Evolutionary conservation across 2,329 filamentous ascomycete species (phyloP).

Genomic region (Tolypocladium sp.): DNA sequence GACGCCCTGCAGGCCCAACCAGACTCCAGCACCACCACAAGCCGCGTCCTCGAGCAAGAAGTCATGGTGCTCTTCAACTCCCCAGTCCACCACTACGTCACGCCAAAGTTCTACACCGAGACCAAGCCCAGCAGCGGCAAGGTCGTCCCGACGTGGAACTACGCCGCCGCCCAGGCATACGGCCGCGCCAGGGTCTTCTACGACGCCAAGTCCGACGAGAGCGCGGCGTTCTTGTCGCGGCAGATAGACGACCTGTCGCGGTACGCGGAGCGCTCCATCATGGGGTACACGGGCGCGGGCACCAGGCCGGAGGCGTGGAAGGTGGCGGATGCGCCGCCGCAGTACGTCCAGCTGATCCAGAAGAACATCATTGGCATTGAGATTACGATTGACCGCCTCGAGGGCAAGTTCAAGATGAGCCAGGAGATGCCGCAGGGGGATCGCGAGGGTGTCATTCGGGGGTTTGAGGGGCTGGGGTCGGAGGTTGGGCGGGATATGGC

Average conservation of each 20-base stretch:
- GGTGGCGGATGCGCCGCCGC: constrained; percentile 45
- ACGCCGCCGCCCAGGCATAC: constrained; percentile 55
- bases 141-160: constrained; percentile 60
- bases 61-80: constrained; percentile 55
- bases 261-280: constrained; percentile 42
- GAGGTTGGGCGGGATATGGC: constrained; percentile 21
- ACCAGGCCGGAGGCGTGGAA: constrained; percentile 34
- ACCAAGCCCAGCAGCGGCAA: constrained; percentile 57
- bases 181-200: constrained; percentile 45
- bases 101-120: constrained; percentile 57
- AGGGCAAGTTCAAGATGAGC: constrained; percentile 60
- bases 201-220: constrained; percentile 36
- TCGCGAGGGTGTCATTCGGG: constrained; percentile 44
- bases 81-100: constrained; percentile 53
- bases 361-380: constrained; percentile 54
- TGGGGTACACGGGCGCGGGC: constrained; percentile 39
- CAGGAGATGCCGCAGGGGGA: constrained; percentile 48
- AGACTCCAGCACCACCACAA: neutral
- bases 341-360: constrained; percentile 43
- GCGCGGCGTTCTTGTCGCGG: constrained; percentile 34
- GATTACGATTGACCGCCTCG: constrained; percentile 43
- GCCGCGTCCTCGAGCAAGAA: constrained; percentile 35
- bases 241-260: constrained; percentile 45
- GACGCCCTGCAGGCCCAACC: constrained; percentile 22
- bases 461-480: constrained; percentile 33